Base-by-base conservation (phyloP, 2,329 filamentous ascomycete genomes). In the Scorias spongiosa region DNA sequence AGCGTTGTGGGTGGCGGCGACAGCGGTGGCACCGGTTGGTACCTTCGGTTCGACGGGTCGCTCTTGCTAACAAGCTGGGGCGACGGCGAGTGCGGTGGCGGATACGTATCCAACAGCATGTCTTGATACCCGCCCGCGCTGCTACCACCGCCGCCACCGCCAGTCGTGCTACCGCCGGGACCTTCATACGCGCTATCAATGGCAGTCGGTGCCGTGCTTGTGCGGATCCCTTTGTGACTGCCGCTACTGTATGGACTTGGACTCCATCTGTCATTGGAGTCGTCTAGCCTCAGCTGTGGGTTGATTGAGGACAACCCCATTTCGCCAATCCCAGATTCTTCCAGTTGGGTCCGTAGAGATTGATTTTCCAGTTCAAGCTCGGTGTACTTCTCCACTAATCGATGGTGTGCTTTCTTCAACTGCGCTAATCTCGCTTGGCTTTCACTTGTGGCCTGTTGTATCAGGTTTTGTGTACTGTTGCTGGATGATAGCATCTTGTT, bases 371-470 rank as follows among this genome's bases (percentile, higher is more conserved):
- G 47, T 42, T 60, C 56, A 1, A 76, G 60, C 29, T 72, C 68
- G 1, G 67, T 71, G 49, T 70, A 69, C 40, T 67, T 64, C 39
- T 69, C 63, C 8, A 72, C 57, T 5, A 77, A 58, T 28, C 66
- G 64, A 20, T 66, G 66, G 50, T 76, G 67, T 2, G 69, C 66
- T 51, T 70, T 73, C 50, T 73, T 70, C 30, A 75, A 54, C 36
- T 69, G 66, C 2, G 63, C 56, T 28, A 74, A 58, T 42, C 69
- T 71, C 2, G 65, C 59, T 38, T 68, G 65, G 42, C 61, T 65
- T 29, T 68, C 65, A 38, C 66, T 64, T 14, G 72, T 57, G 11
- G 68, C 67, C 1, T 63, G 66, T 46, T 72, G 69, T 6, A 72
- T 62, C 60, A 70, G 66, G 26, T 63, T 60, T 38, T 50, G 47